Conservation (phyloP, 2,329 filamentous ascomycete species). For the Neonectria sp. region DNA sequence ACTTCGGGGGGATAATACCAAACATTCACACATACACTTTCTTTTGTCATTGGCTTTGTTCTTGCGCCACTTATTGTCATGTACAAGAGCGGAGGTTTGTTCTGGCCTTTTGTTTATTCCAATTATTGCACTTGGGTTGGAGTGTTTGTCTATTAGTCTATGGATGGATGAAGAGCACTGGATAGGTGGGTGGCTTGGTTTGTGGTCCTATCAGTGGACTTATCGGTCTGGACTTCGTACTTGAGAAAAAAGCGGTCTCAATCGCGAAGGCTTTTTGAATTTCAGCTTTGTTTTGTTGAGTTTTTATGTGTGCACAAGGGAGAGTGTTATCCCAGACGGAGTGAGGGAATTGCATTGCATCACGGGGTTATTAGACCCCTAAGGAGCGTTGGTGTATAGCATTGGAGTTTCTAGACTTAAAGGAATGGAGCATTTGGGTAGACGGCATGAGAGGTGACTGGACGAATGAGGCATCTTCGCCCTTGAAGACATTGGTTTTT, state of each 20-base stretch:
- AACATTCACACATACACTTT: too few relatives aligned
- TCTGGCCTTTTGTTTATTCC: constrained; percentile 31
- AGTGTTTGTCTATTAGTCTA: constrained; percentile 34
- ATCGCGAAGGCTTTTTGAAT: constrained; percentile 30
- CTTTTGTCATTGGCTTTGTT: too few relatives aligned
- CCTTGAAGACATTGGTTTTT: constrained; percentile 29
- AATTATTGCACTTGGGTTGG: constrained; percentile 36
- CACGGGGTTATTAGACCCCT: constrained; percentile 44
- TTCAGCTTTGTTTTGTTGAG: constrained; percentile 28
- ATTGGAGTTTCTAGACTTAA: constrained; percentile 42
- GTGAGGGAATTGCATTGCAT: constrained; percentile 27
- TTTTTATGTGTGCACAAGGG: constrained; percentile 19
- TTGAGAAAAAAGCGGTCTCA: constrained; percentile 37
- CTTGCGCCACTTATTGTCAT: too few relatives aligned
- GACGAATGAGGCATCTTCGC: constrained; percentile 30
- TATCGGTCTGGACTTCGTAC: constrained; percentile 35
- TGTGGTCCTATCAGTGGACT: constrained; percentile 34
- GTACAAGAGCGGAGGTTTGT: too few relatives aligned
- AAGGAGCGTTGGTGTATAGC: constrained; percentile 32
- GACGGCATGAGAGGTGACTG: constrained; percentile 24
- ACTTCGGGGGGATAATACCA: too few relatives aligned
- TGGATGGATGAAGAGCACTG: constrained; percentile 35
- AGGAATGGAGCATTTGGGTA: constrained; percentile 32
- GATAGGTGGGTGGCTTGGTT: constrained; percentile 34
- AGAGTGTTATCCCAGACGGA: background rate